Base-by-base conservation (phyloP, 108 stramenopile species). In the Aurantiochytrium sp. region DNA sequence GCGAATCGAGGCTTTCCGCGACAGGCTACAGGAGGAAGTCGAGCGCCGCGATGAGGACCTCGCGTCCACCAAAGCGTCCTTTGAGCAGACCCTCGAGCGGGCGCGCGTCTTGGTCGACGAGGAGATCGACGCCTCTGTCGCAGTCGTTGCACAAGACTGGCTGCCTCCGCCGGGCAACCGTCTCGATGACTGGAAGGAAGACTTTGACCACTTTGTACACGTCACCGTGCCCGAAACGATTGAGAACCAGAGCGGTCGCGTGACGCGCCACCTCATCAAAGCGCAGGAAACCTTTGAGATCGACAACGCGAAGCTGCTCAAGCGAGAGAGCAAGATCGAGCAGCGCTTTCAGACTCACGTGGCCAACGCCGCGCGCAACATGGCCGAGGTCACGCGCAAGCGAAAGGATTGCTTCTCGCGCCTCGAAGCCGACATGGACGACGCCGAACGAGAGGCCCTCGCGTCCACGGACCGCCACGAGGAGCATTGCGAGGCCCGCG, bases 211-310 rank as follows among this genome's bases (percentile, higher is more conserved):
- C 39, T 90, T 90, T 50, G 55, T 89, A n/a, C 31, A 42, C 17
- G 89, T 87, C 54, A 90, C 90, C 8, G 89, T 90, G 4, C 92
- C 92, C 32, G 36, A 54, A n/a, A 42, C 54, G 17, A 86, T 92
- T 3, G 92, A 92, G 30, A 85, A 90, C 31, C 88, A 90, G 88
- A 87, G 69, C 30, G 92, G 91, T 8, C 86, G 85, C n/a, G 90
- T 92, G 0, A 91, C 92, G 8, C 90, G 92, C 3, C 90, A 90
- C 65, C 89, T 92, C 31, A 54, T 89, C 52, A 92, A 92, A 86
- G 91, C 92, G 0, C 88, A 89, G 2, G 92, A 92, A 36, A 91
- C 90, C 10, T 92, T 92, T 69, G 90, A 91, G 54, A 92, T 92
- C 34, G 92, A 92, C 22, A 92, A 92, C 55, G 91, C 92, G 4